Evolutionary conservation across 208 protist species (phyloP).

Genomic region (Trichomonas gallinae): DNA sequence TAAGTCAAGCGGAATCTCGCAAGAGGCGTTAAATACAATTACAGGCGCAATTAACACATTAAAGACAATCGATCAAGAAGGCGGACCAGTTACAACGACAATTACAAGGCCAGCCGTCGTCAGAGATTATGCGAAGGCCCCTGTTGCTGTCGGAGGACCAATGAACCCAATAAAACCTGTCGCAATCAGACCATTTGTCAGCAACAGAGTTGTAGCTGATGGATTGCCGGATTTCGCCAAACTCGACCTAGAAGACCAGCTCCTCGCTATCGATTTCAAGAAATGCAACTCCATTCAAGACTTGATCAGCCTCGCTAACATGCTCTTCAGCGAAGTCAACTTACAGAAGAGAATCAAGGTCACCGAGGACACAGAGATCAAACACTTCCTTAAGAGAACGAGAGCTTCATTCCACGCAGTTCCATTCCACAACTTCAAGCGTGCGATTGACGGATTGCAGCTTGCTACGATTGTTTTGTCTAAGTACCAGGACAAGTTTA

Average conservation of each 20-base stretch:
- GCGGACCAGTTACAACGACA: background rate
- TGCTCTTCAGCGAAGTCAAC: background rate
- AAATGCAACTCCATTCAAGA: background rate
- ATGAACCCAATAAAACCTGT: background rate
- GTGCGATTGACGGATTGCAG: background rate
- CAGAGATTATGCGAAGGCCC: background rate
- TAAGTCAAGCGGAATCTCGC: background rate
- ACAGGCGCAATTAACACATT: background rate
- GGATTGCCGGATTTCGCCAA: background rate
- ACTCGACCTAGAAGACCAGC: background rate
- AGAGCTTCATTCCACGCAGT: background rate
- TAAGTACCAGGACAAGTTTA: background rate
- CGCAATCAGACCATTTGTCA: background rate
- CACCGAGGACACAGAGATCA: background rate
- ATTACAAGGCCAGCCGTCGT: background rate
- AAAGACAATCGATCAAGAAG: background rate
- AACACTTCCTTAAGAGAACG: background rate
- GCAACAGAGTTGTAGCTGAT: background rate
- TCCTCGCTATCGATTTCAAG: background rate
- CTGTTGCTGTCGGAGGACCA: background rate
- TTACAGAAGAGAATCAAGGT: background rate
- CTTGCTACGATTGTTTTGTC: background rate
- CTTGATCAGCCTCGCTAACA: background rate
- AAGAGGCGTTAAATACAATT: background rate
- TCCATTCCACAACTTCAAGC: background rate